Evolutionary conservation across 2,329 filamentous ascomycete genomes (phyloP), one percentile per base, ranked within the genome.

Genomic region (Leptographium lundbergii): DNA sequence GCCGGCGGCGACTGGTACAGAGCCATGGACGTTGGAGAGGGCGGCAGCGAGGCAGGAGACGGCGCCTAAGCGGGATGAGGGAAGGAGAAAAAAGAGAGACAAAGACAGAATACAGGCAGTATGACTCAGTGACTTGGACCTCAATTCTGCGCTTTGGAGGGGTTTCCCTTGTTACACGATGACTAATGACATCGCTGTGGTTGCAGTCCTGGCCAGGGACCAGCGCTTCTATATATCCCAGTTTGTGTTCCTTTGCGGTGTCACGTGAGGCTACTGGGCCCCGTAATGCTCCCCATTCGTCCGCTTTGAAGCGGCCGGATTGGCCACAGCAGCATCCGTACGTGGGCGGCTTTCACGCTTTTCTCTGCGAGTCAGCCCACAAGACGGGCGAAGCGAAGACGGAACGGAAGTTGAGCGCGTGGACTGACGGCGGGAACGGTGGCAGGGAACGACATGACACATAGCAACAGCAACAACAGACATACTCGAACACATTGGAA

Each of bases 1-100:
- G 42, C 17, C 9, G 42, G 4, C 19, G 42, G 42, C 19, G 42
- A 45, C 52, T 39, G 54, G 25, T 56, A 39, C 2, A 56, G 54
- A 19, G 50, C 68, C 68, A 53, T 66, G 17, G 22, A 53, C 47
- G 39, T 4, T 19, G 19, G 19, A 34, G 17, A 25, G 17, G 22
- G 6, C 39, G 36, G 24, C 11, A 29, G 11, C 19, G 53, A 4
- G 19, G 14, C 9, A 39, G 11, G 25, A 39, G 32, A 27, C 25
- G 36, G 25, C n/a, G 32, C 55, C 7, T 29, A 34, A 11, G 32
- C 2, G 9, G 9, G 6, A 34, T 10, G 3, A 34, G 32, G 32
- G 9, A 34, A 34, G 32, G 1, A 34, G 9, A 10, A 34, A 29
- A 29, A 39, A 39, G 14, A 13, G 36, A 11, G 36, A 39, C 3